phyloP scores from a whole-genome alignment of 1,284 basidiomycete species.

The Malassezia nana region DNA sequence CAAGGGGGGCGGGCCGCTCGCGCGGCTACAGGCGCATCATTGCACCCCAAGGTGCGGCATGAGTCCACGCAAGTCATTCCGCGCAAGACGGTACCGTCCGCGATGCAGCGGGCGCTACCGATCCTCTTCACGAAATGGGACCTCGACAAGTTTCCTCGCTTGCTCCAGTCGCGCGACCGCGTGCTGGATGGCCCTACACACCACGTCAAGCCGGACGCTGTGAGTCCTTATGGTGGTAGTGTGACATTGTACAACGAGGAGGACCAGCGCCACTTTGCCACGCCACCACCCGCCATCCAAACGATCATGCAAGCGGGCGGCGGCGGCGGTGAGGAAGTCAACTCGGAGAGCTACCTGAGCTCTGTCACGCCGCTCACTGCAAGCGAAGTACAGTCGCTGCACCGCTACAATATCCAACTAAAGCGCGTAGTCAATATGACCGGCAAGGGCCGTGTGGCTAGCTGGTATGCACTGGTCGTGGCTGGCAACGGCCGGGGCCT shows the following conservation, averaged over 20 bases:
- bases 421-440: constrained; percentile 67
- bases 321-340: constrained; percentile 31
- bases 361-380: constrained; percentile 39
- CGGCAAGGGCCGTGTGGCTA: constrained; percentile 69
- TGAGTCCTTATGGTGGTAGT: constrained; percentile 22
- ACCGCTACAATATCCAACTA: constrained; percentile 40
- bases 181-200: constrained; percentile 34
- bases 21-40: neutral
- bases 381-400: constrained; percentile 34
- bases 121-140: constrained; percentile 24
- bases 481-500: constrained; percentile 75
- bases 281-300: constrained; percentile 29
- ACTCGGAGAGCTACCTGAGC: constrained; percentile 34
- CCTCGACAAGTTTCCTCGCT: constrained; percentile 29
- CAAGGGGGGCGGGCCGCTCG: neutral
- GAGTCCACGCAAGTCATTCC: neutral
- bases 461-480: constrained; percentile 62
- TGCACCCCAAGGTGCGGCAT: neutral
- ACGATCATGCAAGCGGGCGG: constrained; percentile 24
- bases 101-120: constrained; percentile 32
- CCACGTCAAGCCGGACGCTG: constrained; percentile 21
- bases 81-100: neutral
- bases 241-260: constrained; percentile 34
- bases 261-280: constrained; percentile 28
- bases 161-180: constrained; percentile 42